Percentiles rank a stretch among this genome's conserved stretches.
These are phyloP conservation scores for Naganishia cerealis DNA, from an alignment of 1,284 basidiomycete genomes.

Conservation along the genomic window DNA sequence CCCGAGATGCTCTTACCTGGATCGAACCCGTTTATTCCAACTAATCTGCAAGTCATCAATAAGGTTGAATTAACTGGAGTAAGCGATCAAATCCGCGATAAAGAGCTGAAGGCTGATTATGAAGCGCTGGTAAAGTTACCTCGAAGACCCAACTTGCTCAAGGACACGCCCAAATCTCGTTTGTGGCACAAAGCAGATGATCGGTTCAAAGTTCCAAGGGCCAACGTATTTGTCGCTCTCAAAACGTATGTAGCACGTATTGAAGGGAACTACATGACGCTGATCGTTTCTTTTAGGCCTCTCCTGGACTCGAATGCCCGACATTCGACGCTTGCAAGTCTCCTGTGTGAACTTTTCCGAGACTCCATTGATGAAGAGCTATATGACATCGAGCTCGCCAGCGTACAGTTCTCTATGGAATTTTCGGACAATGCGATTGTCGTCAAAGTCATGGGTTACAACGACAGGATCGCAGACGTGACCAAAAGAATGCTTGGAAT, in stretches of 20 bases:
- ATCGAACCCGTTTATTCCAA: conserved; percentile 85
- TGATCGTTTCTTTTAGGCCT: conserved; percentile 38
- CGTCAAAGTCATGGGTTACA: conserved; percentile 79
- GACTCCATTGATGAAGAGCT: conserved; percentile 85
- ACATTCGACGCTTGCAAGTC: conserved; percentile 48
- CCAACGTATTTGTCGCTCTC: conserved; percentile 54
- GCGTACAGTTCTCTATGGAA: conserved; percentile 74
- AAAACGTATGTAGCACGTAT: conserved; percentile 40
- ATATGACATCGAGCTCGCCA: conserved; percentile 91
- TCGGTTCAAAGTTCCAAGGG: conserved; percentile 88
- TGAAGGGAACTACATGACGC: neutral
- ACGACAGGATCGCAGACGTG: conserved; percentile 85
- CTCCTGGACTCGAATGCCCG: conserved; percentile 50
- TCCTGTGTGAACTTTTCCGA: conserved; percentile 80
- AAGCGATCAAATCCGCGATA: conserved; percentile 36
- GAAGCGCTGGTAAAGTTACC: conserved; percentile 57
- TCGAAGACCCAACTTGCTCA: conserved; percentile 67
- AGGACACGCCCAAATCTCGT: conserved; percentile 67
- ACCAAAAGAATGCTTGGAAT: conserved; percentile 73
- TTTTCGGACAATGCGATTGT: conserved; percentile 66
- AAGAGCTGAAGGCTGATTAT: conserved; percentile 64
- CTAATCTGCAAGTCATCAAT: conserved; percentile 74
- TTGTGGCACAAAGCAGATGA: conserved; percentile 97
- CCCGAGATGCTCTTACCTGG: conserved; percentile 74
- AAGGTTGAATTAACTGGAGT: conserved; percentile 64